A percentile compares a stretch with the other conserved stretches of the same genome.
These are phyloP conservation scores for Cucumis hystrix DNA, from an alignment of 306 rosid genomes.

Conservation along the genomic window DNA sequence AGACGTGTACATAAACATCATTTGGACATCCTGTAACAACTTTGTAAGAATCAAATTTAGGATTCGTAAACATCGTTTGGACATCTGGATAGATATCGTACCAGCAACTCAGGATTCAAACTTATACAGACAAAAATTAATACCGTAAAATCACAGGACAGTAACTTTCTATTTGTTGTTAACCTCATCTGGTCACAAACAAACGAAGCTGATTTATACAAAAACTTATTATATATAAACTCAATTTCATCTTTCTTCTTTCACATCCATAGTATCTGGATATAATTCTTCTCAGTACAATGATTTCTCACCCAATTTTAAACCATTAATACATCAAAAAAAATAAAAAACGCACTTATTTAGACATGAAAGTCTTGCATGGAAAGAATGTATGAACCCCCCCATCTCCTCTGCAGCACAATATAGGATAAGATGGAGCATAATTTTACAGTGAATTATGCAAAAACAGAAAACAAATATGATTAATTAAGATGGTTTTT, in stretches of 20 bases:
- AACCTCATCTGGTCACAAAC: neutral
- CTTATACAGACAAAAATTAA: too few species aligned
- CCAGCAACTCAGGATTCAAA: too few species aligned
- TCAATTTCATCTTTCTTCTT: neutral
- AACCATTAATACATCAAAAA: neutral
- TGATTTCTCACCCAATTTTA: neutral
- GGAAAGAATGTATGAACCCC: slow-evolving; percentile 5
- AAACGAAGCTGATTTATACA: neutral
- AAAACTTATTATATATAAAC: neutral
- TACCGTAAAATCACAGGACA: too few species aligned
- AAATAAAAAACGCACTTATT: neutral
- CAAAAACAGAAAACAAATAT: slow-evolving; percentile 14
- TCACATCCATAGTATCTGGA: neutral
- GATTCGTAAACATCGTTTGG: too few species aligned
- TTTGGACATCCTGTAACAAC: too few species aligned
- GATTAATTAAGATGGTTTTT: neutral
- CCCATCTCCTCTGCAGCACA: slow-evolving; percentile 7
- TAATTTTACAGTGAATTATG: slow-evolving; percentile 29
- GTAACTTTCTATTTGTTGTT: neutral
- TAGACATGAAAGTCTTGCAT: neutral
- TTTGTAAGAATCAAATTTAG: too few species aligned
- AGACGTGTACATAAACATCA: too few species aligned
- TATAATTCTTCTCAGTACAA: neutral
- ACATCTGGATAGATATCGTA: too few species aligned
- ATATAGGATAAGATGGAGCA: slow-evolving; percentile 3